Evolutionary conservation across 768 basidiomycete species (phyloP).

Genomic region (Kwoniella sp.): DNA sequence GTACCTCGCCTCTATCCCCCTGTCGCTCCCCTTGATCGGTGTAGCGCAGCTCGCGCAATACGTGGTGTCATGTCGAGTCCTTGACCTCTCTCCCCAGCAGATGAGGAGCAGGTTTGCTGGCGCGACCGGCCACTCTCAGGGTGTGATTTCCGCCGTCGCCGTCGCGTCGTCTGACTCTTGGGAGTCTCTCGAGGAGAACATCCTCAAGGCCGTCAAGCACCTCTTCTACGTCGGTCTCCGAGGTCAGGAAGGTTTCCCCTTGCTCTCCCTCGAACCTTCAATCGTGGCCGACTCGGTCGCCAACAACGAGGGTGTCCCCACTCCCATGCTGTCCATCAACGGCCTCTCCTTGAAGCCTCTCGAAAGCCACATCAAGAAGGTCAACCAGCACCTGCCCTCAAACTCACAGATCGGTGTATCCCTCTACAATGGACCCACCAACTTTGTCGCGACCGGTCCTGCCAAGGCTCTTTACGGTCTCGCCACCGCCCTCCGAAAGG

Average conservation of each 20-base stretch:
- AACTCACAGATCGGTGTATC: slow-evolving; percentile 79
- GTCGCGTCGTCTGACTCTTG: slow-evolving; percentile 74
- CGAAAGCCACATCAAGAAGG: slow-evolving; percentile 73
- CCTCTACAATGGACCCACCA: slow-evolving; percentile 86
- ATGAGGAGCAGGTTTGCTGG: slow-evolving; percentile 72
- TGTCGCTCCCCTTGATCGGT: slow-evolving; percentile 93
- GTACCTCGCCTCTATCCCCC: slow-evolving; percentile 86
- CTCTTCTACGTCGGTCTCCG: slow-evolving; percentile 89
- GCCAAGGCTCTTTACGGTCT: slow-evolving; percentile 88
- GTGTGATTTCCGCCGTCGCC: slow-evolving; percentile 87
- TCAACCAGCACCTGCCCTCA: slow-evolving; percentile 74
- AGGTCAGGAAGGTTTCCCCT: slow-evolving; percentile 89
- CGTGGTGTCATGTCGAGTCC: slow-evolving; percentile 69
- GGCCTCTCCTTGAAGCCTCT: slow-evolving; percentile 70
- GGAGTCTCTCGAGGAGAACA: slow-evolving; percentile 69
- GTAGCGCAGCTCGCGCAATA: slow-evolving; percentile 94
- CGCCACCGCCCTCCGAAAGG: slow-evolving; percentile 81
- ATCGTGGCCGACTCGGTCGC: slow-evolving; percentile 83
- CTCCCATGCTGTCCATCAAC: slow-evolving; percentile 86
- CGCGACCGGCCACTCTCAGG: slow-evolving; percentile 95
- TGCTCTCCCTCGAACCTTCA: slow-evolving; percentile 78
- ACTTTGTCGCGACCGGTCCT: slow-evolving; percentile 89
- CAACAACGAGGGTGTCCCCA: slow-evolving; percentile 87
- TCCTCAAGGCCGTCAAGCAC: slow-evolving; percentile 79
- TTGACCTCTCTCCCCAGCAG: slow-evolving; percentile 71